Conservation (phyloP, 2,329 filamentous ascomycete species). For the Emmonsiellopsis sp. region DNA sequence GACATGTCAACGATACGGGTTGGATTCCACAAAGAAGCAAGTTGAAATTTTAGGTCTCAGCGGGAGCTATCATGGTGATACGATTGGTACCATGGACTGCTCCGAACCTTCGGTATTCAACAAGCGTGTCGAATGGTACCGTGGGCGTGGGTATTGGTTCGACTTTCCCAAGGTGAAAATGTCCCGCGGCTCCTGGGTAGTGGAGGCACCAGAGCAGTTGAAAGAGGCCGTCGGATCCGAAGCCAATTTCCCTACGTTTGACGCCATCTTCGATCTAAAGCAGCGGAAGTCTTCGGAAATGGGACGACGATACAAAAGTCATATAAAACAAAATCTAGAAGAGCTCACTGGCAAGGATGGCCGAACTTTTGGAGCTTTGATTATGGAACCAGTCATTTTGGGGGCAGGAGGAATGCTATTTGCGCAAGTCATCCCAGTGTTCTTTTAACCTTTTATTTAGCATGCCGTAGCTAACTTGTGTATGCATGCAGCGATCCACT, state of each 20-base stretch:
- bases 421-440: slow-evolving; percentile 44
- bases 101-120: slow-evolving; percentile 71
- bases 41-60: slow-evolving; percentile 65
- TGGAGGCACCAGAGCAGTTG: slow-evolving; percentile 48
- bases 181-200: slow-evolving; percentile 55
- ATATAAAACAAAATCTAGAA: slow-evolving; percentile 50
- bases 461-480: background rate
- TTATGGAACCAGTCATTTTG: slow-evolving; percentile 72
- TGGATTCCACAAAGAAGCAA: slow-evolving; percentile 47
- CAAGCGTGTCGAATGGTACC: slow-evolving; percentile 78
- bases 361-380: slow-evolving; percentile 63
- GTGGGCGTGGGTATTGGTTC: slow-evolving; percentile 70
- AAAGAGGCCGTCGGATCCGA: slow-evolving; percentile 37
- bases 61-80: slow-evolving; percentile 80
- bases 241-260: slow-evolving; percentile 40
- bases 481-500: slow-evolving; percentile 57
- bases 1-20: slow-evolving; percentile 56
- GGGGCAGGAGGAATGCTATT: slow-evolving; percentile 80
- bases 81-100: slow-evolving; percentile 80
- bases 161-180: slow-evolving; percentile 67
- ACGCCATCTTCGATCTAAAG: slow-evolving; percentile 53
- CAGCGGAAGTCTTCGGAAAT: slow-evolving; percentile 38
- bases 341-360: slow-evolving; percentile 46
- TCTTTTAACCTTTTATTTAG: background rate
- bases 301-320: slow-evolving; percentile 47